A percentile compares a stretch with the other conserved stretches of the same genome.
phyloP scores from a whole-genome alignment of 495 filamentous ascomycete species.

The Penicillium coffeae region DNA sequence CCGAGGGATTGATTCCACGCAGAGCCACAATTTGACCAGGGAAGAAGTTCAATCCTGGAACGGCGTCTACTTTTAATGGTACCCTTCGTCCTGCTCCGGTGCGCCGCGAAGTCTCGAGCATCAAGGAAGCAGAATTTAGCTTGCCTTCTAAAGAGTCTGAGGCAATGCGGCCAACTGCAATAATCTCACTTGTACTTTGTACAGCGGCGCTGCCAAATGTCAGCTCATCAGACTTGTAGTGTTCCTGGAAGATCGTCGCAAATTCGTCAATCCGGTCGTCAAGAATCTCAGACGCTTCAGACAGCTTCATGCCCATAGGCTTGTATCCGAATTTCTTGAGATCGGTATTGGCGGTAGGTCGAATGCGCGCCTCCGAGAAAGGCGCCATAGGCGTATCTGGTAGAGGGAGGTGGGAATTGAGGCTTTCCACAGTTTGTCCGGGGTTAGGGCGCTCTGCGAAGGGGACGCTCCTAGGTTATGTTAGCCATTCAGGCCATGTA shows the following conservation, averaged over 20 bases:
- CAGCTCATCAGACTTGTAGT: conserved; percentile 72
- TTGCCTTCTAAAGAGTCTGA: conserved; percentile 81
- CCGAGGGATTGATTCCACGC: conserved; percentile 79
- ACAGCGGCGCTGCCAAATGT: conserved; percentile 82
- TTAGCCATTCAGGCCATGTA: conserved; percentile 2
- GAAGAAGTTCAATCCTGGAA: conserved; percentile 79
- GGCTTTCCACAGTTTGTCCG: conserved; percentile 75
- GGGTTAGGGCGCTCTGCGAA: conserved; percentile 71
- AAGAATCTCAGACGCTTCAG: conserved; percentile 84
- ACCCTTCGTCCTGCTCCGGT: conserved; percentile 77
- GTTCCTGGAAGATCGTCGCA: conserved; percentile 60
- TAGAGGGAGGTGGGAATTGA: conserved; percentile 70
- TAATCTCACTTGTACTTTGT: conserved; percentile 78
- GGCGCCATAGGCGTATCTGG: conserved; percentile 71
- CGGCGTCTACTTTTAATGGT: conserved; percentile 67
- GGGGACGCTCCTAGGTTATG: conserved; percentile 43
- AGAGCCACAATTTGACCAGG: conserved; percentile 91
- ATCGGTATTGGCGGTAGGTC: conserved; percentile 76
- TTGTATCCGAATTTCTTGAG: conserved; percentile 87
- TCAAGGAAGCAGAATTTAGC: conserved; percentile 75
- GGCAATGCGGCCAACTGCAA: conserved; percentile 86
- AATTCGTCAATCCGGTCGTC: conserved; percentile 96
- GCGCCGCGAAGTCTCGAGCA: conserved; percentile 84
- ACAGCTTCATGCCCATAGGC: conserved; percentile 87
- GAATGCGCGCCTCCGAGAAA: conserved; percentile 70